phyloP scores from a whole-genome alignment of 2,329 filamentous ascomycete species.

The Fusarium proliferatum region DNA sequence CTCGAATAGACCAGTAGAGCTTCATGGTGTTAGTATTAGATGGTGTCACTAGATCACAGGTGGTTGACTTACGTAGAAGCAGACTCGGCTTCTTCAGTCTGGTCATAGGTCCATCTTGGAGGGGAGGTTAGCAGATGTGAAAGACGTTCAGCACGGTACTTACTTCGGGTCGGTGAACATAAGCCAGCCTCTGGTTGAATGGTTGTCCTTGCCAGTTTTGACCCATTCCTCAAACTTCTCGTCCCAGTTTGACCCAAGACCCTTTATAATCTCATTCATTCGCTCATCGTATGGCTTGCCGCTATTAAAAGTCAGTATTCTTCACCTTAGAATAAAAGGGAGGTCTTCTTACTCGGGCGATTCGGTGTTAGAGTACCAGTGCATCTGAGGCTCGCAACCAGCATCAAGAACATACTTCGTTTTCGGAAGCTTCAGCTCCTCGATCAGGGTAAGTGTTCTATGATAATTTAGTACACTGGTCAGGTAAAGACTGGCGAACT shows the following conservation, averaged over 20 bases:
- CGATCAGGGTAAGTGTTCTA: slow-evolving; percentile 6
- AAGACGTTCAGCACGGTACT: fast-evolving
- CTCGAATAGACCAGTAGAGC: slow-evolving; percentile 27
- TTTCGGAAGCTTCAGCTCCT: neutral
- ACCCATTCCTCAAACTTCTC: neutral
- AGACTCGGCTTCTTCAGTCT: slow-evolving; percentile 4
- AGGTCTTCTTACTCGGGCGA: neutral
- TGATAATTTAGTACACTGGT: too few species aligned
- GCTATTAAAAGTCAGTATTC: neutral
- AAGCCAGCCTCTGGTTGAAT: slow-evolving; percentile 16
- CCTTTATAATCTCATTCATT: neutral
- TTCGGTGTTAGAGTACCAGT: slow-evolving; percentile 1
- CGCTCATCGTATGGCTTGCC: neutral
- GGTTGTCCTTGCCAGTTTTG: neutral
- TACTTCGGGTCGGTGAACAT: slow-evolving; percentile 2
- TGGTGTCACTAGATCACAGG: fast-evolving
- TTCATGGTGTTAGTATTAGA: neutral
- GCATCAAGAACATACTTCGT: neutral
- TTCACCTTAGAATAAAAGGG: too few species aligned
- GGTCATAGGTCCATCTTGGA: neutral
- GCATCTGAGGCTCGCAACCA: neutral
- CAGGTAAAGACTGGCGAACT: neutral
- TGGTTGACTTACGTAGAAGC: slow-evolving; percentile 1
- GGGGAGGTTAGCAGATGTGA: fast-evolving
- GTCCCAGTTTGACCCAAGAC: neutral